These are phyloP conservation scores for Umbellularia californica DNA, from an alignment of 164 flowering plant genomes.

Conservation along the genomic window DNA sequence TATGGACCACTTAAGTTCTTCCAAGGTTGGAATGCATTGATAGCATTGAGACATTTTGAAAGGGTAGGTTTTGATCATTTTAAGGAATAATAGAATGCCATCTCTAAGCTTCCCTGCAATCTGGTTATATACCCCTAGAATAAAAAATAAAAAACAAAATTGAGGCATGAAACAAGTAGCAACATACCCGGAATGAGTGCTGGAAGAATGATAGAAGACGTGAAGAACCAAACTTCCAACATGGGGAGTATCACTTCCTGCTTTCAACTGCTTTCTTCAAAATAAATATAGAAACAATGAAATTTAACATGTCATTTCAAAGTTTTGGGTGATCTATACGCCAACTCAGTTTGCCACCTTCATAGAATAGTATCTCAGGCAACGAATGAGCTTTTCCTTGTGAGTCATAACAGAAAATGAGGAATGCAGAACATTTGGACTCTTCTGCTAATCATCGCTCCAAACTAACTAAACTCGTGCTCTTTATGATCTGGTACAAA, in stretches of 20 bases:
- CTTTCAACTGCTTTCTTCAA: constrained; percentile 7
- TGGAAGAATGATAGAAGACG: constrained; percentile 12
- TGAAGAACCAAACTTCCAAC: constrained; percentile 7
- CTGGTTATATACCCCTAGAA: too few species aligned
- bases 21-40: too few species aligned
- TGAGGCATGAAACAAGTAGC: neutral
- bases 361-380: constrained; percentile 2
- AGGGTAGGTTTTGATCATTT: too few species aligned
- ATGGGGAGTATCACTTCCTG: constrained; percentile 11
- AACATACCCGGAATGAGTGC: constrained; percentile 22
- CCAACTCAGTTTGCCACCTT: constrained; percentile 9
- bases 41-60: too few species aligned
- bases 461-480: constrained; percentile 27
- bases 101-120: too few species aligned
- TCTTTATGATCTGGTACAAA: constrained; percentile 46
- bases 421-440: constrained; percentile 3
- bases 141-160: too few species aligned
- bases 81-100: too few species aligned
- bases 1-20: too few species aligned
- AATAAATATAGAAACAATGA: constrained; percentile 8
- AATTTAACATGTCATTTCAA: constrained; percentile 10
- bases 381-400: neutral
- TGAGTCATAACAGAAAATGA: constrained; percentile 2
- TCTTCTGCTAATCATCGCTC: constrained; percentile 18
- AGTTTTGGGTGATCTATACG: constrained; percentile 2